Evolutionary conservation across 192 early-diverging fungal genomes (phyloP).

Genomic region (Podila epigama): DNA sequence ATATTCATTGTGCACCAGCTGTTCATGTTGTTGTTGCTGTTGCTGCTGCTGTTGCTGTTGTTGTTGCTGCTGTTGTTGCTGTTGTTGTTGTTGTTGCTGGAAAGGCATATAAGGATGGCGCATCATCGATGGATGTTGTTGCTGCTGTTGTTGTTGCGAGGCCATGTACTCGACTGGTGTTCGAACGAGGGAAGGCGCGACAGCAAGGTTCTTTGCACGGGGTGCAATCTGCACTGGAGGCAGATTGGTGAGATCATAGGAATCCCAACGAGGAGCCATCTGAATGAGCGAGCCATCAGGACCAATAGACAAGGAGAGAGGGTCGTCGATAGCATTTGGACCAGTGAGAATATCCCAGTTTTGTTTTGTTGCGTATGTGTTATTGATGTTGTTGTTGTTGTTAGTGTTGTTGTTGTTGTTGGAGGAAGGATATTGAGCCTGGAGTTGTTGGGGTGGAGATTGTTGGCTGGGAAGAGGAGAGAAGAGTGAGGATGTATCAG

Average conservation of each 20-base stretch:
- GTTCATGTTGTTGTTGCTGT: slow-evolving; percentile 21
- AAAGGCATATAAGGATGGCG: not conserved
- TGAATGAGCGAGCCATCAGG: slow-evolving; percentile 26
- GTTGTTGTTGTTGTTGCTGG: slow-evolving; percentile 3
- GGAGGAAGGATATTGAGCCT: too few species aligned
- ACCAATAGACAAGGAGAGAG: slow-evolving; percentile 24
- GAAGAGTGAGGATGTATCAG: not conserved
- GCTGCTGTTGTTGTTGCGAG: slow-evolving; percentile 13
- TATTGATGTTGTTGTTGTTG: slow-evolving; percentile 12
- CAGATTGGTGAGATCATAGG: slow-evolving; percentile 17
- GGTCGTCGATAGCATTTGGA: not conserved
- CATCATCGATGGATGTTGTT: slow-evolving; percentile 17
- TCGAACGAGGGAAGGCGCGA: slow-evolving; percentile 11
- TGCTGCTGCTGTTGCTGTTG: slow-evolving; percentile 19
- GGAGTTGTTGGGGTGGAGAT: slow-evolving; percentile 1
- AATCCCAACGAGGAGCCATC: slow-evolving; percentile 27
- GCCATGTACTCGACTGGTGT: slow-evolving; percentile 17
- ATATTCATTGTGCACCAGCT: slow-evolving; percentile 19
- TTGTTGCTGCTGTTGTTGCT: slow-evolving; percentile 24
- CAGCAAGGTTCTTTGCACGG: slow-evolving; percentile 34
- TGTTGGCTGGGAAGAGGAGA: not conserved
- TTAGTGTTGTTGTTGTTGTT: slow-evolving; percentile 10
- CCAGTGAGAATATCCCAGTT: slow-evolving; percentile 15
- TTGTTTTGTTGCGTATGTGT: slow-evolving; percentile 4
- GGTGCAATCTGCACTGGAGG: slow-evolving; percentile 44